Percentiles rank a stretch among this genome's conserved stretches.
phyloP scores from a whole-genome alignment of 2,329 filamentous ascomycete genomes.

The Colletotrichum sojae region DNA sequence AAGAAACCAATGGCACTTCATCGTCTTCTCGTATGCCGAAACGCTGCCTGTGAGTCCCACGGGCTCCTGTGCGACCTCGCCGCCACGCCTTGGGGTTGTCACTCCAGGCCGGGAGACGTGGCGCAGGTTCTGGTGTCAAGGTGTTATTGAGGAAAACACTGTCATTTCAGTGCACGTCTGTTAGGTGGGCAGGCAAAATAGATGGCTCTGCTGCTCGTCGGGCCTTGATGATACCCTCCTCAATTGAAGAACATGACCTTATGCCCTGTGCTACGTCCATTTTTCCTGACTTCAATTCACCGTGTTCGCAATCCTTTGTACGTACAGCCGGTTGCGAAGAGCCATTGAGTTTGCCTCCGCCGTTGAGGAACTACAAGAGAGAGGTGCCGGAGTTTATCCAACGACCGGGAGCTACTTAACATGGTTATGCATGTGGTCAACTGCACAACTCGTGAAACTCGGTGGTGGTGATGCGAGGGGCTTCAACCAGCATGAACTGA shows the following conservation, averaged over 20 bases:
- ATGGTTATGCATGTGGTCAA: not conserved
- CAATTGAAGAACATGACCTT: slow-evolving; percentile 35
- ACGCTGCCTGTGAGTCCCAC: slow-evolving; percentile 28
- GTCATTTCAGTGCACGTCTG: slow-evolving; percentile 17
- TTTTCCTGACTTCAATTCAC: no score
- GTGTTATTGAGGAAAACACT: slow-evolving; percentile 27
- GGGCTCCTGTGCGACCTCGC: slow-evolving; percentile 9
- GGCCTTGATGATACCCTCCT: slow-evolving; percentile 38
- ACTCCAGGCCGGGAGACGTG: slow-evolving; percentile 8
- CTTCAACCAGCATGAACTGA: not conserved
- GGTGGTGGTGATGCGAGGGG: not conserved
- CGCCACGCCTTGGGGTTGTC: slow-evolving; percentile 14
- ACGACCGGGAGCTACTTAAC: no score
- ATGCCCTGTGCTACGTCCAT: not conserved
- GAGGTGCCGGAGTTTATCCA: no score
- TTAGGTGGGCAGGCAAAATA: slow-evolving; percentile 28
- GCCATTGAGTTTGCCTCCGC: no score
- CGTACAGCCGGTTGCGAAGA: no score
- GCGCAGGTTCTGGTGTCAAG: slow-evolving; percentile 27
- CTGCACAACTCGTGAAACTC: slow-evolving; percentile 2
- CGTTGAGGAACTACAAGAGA: no score
- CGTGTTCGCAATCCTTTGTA: no score
- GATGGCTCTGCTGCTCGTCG: slow-evolving; percentile 30
- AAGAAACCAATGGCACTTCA: slow-evolving; percentile 41
- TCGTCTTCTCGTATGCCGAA: slow-evolving; percentile 24